These are phyloP conservation scores for Fusarium sp. DNA, from an alignment of 2,329 filamentous ascomycete species.

Conservation along the genomic window DNA sequence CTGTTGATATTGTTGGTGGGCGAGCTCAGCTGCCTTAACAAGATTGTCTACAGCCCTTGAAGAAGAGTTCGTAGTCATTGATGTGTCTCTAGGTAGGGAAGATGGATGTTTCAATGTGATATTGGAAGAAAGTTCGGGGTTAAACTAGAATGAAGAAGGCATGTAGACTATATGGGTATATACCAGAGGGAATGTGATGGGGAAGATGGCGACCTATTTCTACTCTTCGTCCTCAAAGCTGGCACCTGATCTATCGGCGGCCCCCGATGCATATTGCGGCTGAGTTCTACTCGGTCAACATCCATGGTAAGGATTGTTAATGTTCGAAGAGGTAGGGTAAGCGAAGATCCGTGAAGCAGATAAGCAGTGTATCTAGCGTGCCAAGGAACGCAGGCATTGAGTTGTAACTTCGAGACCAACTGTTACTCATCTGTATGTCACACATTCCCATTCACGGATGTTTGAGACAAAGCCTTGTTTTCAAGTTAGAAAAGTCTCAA, in stretches of 20 bases:
- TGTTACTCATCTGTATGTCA: slow-evolving; percentile 1
- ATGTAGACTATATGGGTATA: not conserved
- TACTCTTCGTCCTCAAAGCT: slow-evolving; percentile 14
- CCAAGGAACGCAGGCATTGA: slow-evolving; percentile 27
- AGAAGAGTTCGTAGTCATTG: slow-evolving; percentile 37
- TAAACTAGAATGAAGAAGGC: not conserved
- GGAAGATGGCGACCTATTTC: slow-evolving; percentile 35
- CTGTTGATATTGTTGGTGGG: slow-evolving; percentile 52
- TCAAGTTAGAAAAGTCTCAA: not conserved
- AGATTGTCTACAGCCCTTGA: slow-evolving; percentile 51
- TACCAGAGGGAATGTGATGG: not conserved
- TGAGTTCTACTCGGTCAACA: slow-evolving; percentile 42
- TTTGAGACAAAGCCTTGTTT: slow-evolving; percentile 5
- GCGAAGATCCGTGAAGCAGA: slow-evolving; percentile 30
- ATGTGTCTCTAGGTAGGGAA: not conserved
- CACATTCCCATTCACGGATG: slow-evolving; percentile 7
- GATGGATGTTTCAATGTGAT: slow-evolving; percentile 22
- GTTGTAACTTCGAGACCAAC: slow-evolving; percentile 13
- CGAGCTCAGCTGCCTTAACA: slow-evolving; percentile 49
- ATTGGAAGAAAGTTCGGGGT: slow-evolving; percentile 15
- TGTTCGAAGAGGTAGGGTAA: slow-evolving; percentile 17
- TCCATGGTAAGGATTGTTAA: slow-evolving; percentile 25
- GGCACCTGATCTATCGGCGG: slow-evolving; percentile 36
- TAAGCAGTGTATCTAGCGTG: slow-evolving; percentile 35
- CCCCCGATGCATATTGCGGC: slow-evolving; percentile 43